Evolutionary conservation across 805 yeast genomes (phyloP).

Genomic region (Candida caryicola): DNA sequence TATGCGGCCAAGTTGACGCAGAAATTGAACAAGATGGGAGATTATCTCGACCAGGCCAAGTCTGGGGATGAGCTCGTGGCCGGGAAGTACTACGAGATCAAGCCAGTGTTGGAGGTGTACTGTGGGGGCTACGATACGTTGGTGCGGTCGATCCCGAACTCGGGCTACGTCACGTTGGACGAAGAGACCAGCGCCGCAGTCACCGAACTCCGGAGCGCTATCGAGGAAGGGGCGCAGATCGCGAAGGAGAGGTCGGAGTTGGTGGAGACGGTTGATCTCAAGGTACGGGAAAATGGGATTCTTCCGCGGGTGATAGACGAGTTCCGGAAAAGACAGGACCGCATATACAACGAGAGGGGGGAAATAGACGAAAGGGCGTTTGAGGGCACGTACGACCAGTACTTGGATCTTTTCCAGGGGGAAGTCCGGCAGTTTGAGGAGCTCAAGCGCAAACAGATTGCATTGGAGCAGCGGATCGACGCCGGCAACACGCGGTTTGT

Average conservation of each 20-base stretch:
- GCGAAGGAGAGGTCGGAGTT: slow-evolving; percentile 39
- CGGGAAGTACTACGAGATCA: slow-evolving; percentile 47
- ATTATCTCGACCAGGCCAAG: slow-evolving; percentile 54
- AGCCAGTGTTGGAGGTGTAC: slow-evolving; percentile 42
- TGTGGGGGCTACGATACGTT: slow-evolving; percentile 39
- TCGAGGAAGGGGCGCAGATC: slow-evolving; percentile 28
- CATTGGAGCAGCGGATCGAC: slow-evolving; percentile 16
- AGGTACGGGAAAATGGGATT: slow-evolving; percentile 46
- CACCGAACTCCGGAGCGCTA: slow-evolving; percentile 33
- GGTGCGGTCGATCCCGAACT: slow-evolving; percentile 37
- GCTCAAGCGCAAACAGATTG: slow-evolving; percentile 28
- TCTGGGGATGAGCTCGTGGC: slow-evolving; percentile 57
- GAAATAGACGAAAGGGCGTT: slow-evolving; percentile 27
- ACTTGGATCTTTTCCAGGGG: slow-evolving; percentile 45
- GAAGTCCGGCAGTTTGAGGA: slow-evolving; percentile 49
- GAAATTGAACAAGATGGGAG: slow-evolving; percentile 43
- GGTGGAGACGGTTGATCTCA: slow-evolving; percentile 41
- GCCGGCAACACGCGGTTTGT: slow-evolving; percentile 13
- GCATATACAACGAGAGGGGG: slow-evolving; percentile 15
- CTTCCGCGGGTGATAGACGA: slow-evolving; percentile 52
- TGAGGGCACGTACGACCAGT: slow-evolving; percentile 38
- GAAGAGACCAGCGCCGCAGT: slow-evolving; percentile 29
- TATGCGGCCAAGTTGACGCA: slow-evolving; percentile 40
- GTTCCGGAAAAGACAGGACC: slow-evolving; percentile 30
- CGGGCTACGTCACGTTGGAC: slow-evolving; percentile 32